A percentile compares a stretch with the other conserved stretches of the same genome.
phyloP scores from a whole-genome alignment of 2,329 filamentous ascomycete genomes.

The Penicillium sp. region DNA sequence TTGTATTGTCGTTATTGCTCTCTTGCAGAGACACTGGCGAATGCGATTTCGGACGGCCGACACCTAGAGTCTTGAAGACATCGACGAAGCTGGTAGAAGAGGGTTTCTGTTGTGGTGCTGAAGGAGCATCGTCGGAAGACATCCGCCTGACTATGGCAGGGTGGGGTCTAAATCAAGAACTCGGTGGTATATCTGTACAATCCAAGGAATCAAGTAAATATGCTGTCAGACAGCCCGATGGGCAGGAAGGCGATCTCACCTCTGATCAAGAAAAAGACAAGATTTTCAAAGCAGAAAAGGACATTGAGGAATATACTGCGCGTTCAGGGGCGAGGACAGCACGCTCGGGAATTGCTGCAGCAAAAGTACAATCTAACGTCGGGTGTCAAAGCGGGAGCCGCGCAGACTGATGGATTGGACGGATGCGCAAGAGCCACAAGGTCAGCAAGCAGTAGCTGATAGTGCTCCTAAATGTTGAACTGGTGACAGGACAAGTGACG shows the following conservation, averaged over 20 bases:
- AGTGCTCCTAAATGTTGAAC: background rate
- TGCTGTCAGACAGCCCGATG: slow-evolving; percentile 9
- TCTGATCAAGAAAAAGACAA: slow-evolving; percentile 1
- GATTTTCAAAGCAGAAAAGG: slow-evolving; percentile 10
- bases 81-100: slow-evolving; percentile 39
- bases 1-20: slow-evolving; percentile 29
- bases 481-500: slow-evolving; percentile 3
- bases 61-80: slow-evolving; percentile 42
- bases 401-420: slow-evolving; percentile 3
- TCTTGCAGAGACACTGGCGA: slow-evolving; percentile 33
- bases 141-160: slow-evolving; percentile 29
- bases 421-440: background rate
- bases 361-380: slow-evolving; percentile 13
- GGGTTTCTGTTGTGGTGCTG: slow-evolving; percentile 32
- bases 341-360: slow-evolving; percentile 4
- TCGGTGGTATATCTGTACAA: background rate
- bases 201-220: slow-evolving; percentile 10
- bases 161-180: slow-evolving; percentile 3
- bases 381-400: slow-evolving; percentile 7
- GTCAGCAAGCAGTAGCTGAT: background rate
- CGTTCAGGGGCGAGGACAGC: slow-evolving; percentile 12
- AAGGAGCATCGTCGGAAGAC: slow-evolving; percentile 42
- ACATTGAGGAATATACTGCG: slow-evolving; percentile 5
- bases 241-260: slow-evolving; percentile 6
- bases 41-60: slow-evolving; percentile 36